phyloP scores from a whole-genome alignment of 2,329 filamentous ascomycete species.

The Pseudogymnoascus sp. region DNA sequence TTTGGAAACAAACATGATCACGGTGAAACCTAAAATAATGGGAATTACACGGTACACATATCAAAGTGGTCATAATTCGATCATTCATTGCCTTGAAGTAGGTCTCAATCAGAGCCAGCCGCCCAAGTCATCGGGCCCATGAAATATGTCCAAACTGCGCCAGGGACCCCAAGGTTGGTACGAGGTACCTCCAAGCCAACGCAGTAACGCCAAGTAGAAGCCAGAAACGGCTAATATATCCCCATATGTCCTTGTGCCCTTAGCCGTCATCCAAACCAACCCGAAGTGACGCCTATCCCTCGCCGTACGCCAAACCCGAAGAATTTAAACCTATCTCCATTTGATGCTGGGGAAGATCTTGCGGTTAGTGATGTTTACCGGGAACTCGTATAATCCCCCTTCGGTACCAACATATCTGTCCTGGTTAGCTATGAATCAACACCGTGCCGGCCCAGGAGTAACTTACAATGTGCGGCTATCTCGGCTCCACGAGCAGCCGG shows the following conservation, averaged over 20 bases:
- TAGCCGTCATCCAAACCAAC: not conserved
- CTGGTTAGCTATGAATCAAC: constrained; percentile 7
- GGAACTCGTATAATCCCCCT: constrained; percentile 68
- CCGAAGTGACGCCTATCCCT: not conserved
- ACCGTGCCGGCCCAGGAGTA: not conserved
- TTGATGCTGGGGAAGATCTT: constrained; percentile 49
- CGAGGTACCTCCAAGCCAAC: not conserved
- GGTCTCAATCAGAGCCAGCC: not conserved
- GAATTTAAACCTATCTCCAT: constrained; percentile 36
- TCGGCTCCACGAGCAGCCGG: constrained; percentile 53
- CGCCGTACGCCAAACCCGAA: constrained; percentile 1
- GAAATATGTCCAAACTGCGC: not conserved
- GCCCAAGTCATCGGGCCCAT: not conserved
- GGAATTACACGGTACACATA: not conserved
- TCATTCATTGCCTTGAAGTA: not conserved
- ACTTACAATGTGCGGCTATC: constrained; percentile 52
- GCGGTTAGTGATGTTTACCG: constrained; percentile 53
- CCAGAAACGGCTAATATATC: not conserved
- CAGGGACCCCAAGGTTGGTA: not conserved
- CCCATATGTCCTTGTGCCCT: not conserved
- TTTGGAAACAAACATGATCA: not conserved
- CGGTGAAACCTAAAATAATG: not conserved
- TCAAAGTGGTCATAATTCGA: not conserved
- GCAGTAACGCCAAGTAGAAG: constrained; percentile 1
- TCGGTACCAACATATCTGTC: constrained; percentile 54